Evolutionary conservation across 1,284 basidiomycete species (phyloP).

Genomic region (Ustilago xerochloae): DNA sequence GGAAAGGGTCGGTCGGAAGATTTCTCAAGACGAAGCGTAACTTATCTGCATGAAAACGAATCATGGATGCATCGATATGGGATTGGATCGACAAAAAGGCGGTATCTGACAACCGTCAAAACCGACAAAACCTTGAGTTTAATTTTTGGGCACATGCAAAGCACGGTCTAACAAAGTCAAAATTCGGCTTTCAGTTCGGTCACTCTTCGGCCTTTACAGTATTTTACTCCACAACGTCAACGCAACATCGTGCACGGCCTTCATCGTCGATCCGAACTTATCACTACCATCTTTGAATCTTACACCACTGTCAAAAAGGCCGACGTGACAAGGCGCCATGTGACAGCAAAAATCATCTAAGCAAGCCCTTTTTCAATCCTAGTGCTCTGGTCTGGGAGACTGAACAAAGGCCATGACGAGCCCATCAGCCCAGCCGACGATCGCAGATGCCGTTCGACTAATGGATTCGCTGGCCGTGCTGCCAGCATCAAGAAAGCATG

Average conservation of each 20-base stretch:
- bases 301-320: too few relatives aligned
- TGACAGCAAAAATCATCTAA: too few relatives aligned
- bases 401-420: constrained; percentile 13
- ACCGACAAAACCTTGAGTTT: neutral
- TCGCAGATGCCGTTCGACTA: constrained; percentile 32
- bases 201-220: neutral
- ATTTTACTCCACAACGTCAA: neutral
- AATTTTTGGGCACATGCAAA: neutral
- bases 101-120: constrained; percentile 22
- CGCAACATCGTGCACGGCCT: neutral
- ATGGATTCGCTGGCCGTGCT: constrained; percentile 28
- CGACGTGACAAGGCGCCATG: too few relatives aligned
- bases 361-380: too few relatives aligned
- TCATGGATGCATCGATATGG: constrained; percentile 1
- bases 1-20: constrained; percentile 8
- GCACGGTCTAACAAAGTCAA: constrained; percentile 2
- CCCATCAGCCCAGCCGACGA: constrained; percentile 20
- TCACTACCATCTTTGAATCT: neutral
- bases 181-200: neutral
- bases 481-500: neutral
- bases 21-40: neutral
- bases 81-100: neutral
- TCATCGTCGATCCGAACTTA: neutral
- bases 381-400: neutral
- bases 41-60: neutral